These are phyloP conservation scores for Xylariaceae sp. DNA, from an alignment of 2,329 filamentous ascomycete genomes.

Conservation along the genomic window DNA sequence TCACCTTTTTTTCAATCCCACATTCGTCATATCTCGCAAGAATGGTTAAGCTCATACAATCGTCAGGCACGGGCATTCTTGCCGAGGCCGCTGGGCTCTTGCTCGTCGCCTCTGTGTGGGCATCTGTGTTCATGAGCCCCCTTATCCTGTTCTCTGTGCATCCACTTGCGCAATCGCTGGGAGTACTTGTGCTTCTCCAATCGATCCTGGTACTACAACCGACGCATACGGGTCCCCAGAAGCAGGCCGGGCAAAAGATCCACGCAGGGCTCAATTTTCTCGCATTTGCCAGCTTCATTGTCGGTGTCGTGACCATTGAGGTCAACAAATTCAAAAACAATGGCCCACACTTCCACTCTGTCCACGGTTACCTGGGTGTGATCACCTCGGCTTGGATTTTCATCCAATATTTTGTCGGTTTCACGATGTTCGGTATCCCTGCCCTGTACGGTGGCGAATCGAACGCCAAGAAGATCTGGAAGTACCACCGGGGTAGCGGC, in stretches of 20 bases:
- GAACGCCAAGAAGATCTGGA: conserved; percentile 78
- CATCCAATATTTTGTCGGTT: conserved; percentile 70
- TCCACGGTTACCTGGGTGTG: conserved; percentile 79
- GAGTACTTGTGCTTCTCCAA: conserved; percentile 70
- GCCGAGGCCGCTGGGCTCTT: conserved; percentile 75
- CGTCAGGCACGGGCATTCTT: conserved; percentile 69
- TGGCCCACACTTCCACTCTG: conserved; percentile 69
- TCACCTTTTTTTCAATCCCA: background rate
- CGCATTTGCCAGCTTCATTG: conserved; percentile 55
- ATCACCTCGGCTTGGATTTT: conserved; percentile 64
- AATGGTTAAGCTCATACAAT: conserved; percentile 33
- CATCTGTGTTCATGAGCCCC: conserved; percentile 61
- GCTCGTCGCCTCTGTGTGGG: conserved; percentile 72
- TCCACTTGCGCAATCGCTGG: conserved; percentile 65
- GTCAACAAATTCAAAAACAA: conserved; percentile 72
- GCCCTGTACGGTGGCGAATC: conserved; percentile 70
- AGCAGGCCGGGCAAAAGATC: conserved; percentile 51
- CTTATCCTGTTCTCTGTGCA: conserved; percentile 84
- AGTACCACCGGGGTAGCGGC: conserved; percentile 76
- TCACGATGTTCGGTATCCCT: conserved; percentile 76
- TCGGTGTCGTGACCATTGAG: conserved; percentile 67
- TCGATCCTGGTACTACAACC: conserved; percentile 83
- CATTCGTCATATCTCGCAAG: background rate
- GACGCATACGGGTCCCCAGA: conserved; percentile 71
- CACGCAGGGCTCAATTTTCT: conserved; percentile 69